Conservation (phyloP, 805 yeast genomes). For the Starmerella davenportii region DNA sequence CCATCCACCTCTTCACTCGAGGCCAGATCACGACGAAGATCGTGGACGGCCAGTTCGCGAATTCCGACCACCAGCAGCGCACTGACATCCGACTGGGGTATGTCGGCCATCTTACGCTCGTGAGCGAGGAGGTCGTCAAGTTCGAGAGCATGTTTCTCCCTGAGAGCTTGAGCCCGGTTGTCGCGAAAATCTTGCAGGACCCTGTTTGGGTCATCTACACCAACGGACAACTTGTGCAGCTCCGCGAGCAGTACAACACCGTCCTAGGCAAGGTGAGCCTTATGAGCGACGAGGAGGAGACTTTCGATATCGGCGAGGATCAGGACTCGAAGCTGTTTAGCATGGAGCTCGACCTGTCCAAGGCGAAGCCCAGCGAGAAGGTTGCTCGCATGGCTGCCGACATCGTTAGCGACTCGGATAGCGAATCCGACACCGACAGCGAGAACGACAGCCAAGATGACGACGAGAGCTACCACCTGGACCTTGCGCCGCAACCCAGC, state of each 20-base stretch:
- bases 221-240: slow-evolving; percentile 62
- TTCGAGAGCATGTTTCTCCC: slow-evolving; percentile 47
- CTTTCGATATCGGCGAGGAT: slow-evolving; percentile 5
- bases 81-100: slow-evolving; percentile 65
- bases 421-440: slow-evolving; percentile 18
- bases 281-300: slow-evolving; percentile 23
- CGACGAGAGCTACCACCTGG: slow-evolving; percentile 7
- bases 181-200: slow-evolving; percentile 30
- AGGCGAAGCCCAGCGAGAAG: slow-evolving; percentile 19
- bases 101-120: slow-evolving; percentile 89
- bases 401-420: slow-evolving; percentile 14
- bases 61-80: slow-evolving; percentile 41
- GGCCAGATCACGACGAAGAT: slow-evolving; percentile 41
- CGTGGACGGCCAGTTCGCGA: slow-evolving; percentile 41
- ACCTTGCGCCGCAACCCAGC: slow-evolving; percentile 12
- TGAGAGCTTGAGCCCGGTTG: slow-evolving; percentile 37
- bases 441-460: slow-evolving; percentile 16
- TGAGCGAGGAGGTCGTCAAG: slow-evolving; percentile 90
- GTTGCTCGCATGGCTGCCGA: slow-evolving; percentile 2
- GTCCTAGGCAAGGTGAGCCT: slow-evolving; percentile 50
- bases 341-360: slow-evolving; percentile 1
- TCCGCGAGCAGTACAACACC: slow-evolving; percentile 86
- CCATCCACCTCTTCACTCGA: slow-evolving; percentile 52
- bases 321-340: background rate
- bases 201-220: slow-evolving; percentile 71